Conservation (phyloP, 192 early-diverging fungal species). For the Coemansia sp. region DNA sequence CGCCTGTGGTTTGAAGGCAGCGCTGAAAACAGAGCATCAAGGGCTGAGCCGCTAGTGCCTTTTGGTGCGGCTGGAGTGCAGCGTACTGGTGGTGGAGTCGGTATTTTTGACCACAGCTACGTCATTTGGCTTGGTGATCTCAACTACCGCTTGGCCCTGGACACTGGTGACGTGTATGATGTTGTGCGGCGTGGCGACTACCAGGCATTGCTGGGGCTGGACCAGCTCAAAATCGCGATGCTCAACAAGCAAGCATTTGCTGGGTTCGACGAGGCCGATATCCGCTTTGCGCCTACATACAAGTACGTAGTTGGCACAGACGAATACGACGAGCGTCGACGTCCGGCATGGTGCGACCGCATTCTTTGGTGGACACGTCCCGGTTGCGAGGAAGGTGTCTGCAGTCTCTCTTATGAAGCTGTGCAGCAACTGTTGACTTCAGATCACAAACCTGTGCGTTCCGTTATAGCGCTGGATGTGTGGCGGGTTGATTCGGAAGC, state of each 20-base stretch:
- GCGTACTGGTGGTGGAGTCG: constrained; percentile 23
- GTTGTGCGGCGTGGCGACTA: constrained; percentile 56
- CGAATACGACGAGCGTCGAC: constrained; percentile 77
- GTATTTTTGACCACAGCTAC: constrained; percentile 72
- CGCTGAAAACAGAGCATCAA: constrained; percentile 1
- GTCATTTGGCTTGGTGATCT: constrained; percentile 91
- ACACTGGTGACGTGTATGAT: constrained; percentile 59
- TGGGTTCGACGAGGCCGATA: constrained; percentile 78
- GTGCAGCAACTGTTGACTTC: constrained; percentile 15
- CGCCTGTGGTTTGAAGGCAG: constrained; percentile 58
- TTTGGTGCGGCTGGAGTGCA: background rate
- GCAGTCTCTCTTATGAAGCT: constrained; percentile 14
- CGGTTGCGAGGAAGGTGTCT: constrained; percentile 32
- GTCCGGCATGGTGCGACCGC: constrained; percentile 93
- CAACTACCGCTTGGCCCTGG: constrained; percentile 82
- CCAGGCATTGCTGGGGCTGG: constrained; percentile 65
- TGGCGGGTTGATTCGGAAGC: constrained; percentile 58
- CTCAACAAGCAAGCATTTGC: constrained; percentile 65
- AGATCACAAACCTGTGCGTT: constrained; percentile 92
- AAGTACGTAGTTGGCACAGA: constrained; percentile 85
- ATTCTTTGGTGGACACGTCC: constrained; percentile 80
- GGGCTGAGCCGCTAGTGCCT: constrained; percentile 28
- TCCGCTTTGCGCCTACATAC: constrained; percentile 86
- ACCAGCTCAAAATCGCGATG: constrained; percentile 77
- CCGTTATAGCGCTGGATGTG: constrained; percentile 63